Evolutionary conservation across 352 stramenopile species (phyloP).

Genomic region (Phytophthora hybrid): DNA sequence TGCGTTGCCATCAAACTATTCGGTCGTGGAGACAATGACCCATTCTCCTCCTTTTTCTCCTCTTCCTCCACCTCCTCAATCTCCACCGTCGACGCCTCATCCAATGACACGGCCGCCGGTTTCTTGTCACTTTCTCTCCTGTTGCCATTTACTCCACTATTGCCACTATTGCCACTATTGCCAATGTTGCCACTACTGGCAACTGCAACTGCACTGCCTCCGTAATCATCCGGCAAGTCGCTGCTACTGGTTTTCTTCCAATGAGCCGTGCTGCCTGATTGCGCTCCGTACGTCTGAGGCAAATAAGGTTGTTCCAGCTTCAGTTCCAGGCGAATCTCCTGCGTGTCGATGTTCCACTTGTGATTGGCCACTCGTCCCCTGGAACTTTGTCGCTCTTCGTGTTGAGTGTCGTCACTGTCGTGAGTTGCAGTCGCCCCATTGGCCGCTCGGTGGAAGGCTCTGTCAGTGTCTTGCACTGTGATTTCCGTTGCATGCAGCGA

Average conservation of each 20-base stretch:
- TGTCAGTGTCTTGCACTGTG: constrained; percentile 46
- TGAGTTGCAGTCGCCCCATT: constrained; percentile 4
- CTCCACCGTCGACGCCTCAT: constrained; percentile 21
- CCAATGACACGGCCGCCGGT: constrained; percentile 15
- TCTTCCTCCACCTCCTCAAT: constrained; percentile 8
- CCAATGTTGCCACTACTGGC: not conserved
- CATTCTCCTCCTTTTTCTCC: constrained; percentile 3
- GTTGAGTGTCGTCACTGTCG: constrained; percentile 3
- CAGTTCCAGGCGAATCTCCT: constrained; percentile 63
- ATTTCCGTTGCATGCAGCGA: constrained; percentile 41
- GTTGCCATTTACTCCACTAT: not conserved
- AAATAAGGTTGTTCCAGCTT: constrained; percentile 42
- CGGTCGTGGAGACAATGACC: constrained; percentile 7
- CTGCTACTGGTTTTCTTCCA: constrained; percentile 52
- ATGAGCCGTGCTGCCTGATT: constrained; percentile 14
- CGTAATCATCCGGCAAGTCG: constrained; percentile 53
- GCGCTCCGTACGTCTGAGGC: constrained; percentile 34
- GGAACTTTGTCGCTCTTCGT: constrained; percentile 25
- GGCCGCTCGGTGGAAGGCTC: constrained; percentile 37
- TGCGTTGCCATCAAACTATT: constrained; percentile 54
- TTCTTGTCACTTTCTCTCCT: constrained; percentile 19
- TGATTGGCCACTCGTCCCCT: constrained; percentile 59
- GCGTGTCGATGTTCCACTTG: constrained; percentile 83
- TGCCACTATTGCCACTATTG: not conserved
- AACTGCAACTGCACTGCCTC: constrained; percentile 13